Evolutionary conservation across 2,329 filamentous ascomycete species (phyloP).

Genomic region (Amesomyces nigricolor): DNA sequence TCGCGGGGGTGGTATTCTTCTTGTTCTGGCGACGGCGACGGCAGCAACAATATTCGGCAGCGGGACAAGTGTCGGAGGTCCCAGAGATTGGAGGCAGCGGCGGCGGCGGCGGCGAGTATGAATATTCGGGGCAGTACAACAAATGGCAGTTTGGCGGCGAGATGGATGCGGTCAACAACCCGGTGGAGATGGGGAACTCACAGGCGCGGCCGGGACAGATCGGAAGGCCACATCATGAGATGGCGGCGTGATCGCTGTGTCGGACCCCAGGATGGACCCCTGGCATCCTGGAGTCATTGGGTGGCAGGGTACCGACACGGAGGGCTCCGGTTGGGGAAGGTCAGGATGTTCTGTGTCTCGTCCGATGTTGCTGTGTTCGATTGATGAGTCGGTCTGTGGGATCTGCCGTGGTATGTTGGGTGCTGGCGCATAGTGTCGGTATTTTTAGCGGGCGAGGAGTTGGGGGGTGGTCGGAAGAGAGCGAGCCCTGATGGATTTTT

Average conservation of each 20-base stretch:
- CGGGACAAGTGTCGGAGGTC: not conserved
- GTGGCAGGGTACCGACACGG: too few species aligned
- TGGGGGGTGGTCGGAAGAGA: too few species aligned
- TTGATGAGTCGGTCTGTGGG: too few species aligned
- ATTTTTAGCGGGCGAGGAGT: too few species aligned
- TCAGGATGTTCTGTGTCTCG: too few species aligned
- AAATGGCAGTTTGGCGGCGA: not conserved
- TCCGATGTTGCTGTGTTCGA: too few species aligned
- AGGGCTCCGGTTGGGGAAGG: too few species aligned
- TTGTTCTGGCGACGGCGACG: not conserved
- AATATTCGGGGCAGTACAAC: not conserved
- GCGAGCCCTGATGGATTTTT: too few species aligned
- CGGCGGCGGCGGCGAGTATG: not conserved
- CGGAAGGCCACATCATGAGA: slow-evolving; percentile 4
- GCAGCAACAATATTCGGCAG: not conserved
- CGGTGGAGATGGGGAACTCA: not conserved
- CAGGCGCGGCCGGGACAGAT: not conserved
- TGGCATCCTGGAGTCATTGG: too few species aligned
- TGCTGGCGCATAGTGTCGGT: too few species aligned
- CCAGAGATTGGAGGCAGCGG: not conserved
- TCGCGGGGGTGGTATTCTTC: not conserved
- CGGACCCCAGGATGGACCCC: too few species aligned
- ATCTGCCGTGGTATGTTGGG: too few species aligned
- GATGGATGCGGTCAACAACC: not conserved
- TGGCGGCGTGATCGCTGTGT: not conserved